These are phyloP conservation scores for Vigna reflexopilosa DNA, from an alignment of 306 rosid species.

Conservation along the genomic window DNA sequence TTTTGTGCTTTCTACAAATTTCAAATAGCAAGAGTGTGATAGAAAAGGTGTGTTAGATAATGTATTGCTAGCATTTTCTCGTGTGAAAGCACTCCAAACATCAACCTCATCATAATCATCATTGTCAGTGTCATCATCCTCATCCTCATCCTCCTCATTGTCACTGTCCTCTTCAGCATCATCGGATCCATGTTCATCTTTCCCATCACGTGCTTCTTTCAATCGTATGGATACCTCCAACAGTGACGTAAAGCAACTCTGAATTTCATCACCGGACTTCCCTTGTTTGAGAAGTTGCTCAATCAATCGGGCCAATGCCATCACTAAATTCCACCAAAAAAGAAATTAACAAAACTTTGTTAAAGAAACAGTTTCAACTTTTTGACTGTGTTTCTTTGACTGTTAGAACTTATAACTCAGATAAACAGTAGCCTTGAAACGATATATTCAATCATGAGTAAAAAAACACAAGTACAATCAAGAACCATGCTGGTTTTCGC, in stretches of 20 bases:
- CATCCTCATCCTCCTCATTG: constrained; percentile 43
- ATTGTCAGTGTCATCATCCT: constrained; percentile 38
- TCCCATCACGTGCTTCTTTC: constrained; percentile 63
- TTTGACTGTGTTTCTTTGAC: background rate
- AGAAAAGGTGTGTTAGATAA: background rate
- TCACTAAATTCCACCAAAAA: constrained; percentile 59
- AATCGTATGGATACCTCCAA: constrained; percentile 68
- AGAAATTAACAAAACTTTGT: constrained; percentile 9
- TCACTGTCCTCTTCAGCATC: constrained; percentile 60
- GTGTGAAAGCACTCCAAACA: constrained; percentile 34
- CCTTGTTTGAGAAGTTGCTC: constrained; percentile 69
- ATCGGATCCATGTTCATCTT: constrained; percentile 55
- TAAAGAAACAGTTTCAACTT: constrained; percentile 27
- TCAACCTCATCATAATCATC: constrained; percentile 77
- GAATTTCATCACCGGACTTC: constrained; percentile 56
- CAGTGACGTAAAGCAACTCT: constrained; percentile 67
- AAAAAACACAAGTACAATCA: background rate
- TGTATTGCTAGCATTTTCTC: background rate
- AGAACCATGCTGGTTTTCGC: background rate
- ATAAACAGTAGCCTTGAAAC: constrained; percentile 12
- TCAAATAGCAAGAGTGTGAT: background rate
- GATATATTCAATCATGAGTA: background rate
- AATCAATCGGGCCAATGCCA: constrained; percentile 68
- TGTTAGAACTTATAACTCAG: constrained; percentile 15
- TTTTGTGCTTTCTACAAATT: background rate